Base-by-base conservation (phyloP, 148 eudicot genomes). In the Dianthus caryophyllus region DNA sequence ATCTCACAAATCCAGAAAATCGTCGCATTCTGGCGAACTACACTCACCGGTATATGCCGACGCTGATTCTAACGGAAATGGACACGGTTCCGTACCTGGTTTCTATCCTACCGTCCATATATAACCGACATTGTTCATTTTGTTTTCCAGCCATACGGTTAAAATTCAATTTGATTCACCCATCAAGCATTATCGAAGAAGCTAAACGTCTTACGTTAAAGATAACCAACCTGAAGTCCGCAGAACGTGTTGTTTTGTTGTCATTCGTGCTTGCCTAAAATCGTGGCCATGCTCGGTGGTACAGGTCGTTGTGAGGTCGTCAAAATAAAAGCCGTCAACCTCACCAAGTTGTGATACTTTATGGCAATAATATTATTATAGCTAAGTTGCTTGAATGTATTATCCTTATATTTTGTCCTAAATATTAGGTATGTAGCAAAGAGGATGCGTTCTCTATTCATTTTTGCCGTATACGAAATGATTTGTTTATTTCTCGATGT, bases 21-120 rank as follows among this genome's bases (percentile, higher is more conserved):
- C 96, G 59, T 85, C 96, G 51, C 91, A 91, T 65, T 88, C 89
- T 0, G 88, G 93, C 6, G 96, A 91, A 76, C 79, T 86, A 57
- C 89, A 84, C 14, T 79, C 88, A 20, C 80, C 96, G 29, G 68
- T 76, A 3, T 81, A 87, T 74, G 65, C 65, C 2, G 71, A 78
- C 68, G 72, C 75, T 17, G 97, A 90, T 70, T 57, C 83, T 12
- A 90, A 87, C 73, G 98, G 96, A 49, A 62, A 68, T 70, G 89
- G 91, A 4, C 78, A 77, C 29, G 78, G 72, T 57, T 70, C 83
- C 33, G 22, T 67, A 49, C 68, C 76, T 11, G 81, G 81, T 64
- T 70, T 82, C 44, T 84, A 88, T 67, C 90, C 96, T 20, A 50
- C 88, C 3, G 70, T 84, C 22, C 84, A 84, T 62, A 61, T 62